Conservation (phyloP, 2,329 filamentous ascomycete species). For the Beauveria brongniartii region DNA sequence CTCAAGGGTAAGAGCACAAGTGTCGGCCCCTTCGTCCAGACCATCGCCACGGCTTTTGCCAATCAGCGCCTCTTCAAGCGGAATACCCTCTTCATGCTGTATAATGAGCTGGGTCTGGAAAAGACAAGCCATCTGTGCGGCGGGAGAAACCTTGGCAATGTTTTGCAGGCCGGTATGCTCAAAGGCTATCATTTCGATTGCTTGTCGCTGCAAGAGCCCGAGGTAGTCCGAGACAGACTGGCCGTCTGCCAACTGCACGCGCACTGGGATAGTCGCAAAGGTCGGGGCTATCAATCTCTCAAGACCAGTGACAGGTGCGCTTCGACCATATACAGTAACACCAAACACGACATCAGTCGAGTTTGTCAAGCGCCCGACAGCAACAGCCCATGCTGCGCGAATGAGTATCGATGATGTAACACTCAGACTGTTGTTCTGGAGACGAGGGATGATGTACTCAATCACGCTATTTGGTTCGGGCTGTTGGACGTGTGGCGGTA, state of each 20-base stretch:
- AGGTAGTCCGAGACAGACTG: background rate
- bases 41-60: background rate
- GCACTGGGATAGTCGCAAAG: background rate
- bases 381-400: slow-evolving; percentile 1
- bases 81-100: background rate
- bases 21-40: background rate
- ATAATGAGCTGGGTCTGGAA: background rate
- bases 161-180: background rate
- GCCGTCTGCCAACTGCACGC: background rate
- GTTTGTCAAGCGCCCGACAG: background rate
- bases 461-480: background rate
- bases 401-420: slow-evolving; percentile 5
- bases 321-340: background rate
- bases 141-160: background rate
- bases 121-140: background rate
- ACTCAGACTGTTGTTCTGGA: too few species aligned
- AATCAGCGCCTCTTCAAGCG: background rate
- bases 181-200: background rate
- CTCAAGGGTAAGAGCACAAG: background rate
- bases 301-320: slow-evolving; percentile 4
- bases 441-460: background rate
- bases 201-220: background rate
- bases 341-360: slow-evolving; percentile 12
- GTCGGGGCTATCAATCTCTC: slow-evolving; percentile 16
- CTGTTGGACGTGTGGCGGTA: background rate